These are phyloP conservation scores for Dactylellina parvicollis DNA, from an alignment of 2,329 filamentous ascomycete species.

Conservation along the genomic window DNA sequence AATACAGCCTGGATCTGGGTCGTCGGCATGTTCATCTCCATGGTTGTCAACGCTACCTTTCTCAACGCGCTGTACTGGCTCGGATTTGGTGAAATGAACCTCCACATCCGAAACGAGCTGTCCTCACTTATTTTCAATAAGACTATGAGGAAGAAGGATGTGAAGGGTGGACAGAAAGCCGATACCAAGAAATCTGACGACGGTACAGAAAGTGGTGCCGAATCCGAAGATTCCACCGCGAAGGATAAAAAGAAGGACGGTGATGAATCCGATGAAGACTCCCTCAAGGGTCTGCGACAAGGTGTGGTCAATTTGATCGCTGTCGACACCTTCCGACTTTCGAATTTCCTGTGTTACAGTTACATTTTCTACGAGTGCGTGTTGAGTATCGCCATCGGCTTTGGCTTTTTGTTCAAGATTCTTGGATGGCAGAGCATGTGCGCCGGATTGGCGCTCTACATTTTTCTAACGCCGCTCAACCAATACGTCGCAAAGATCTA, in stretches of 20 bases:
- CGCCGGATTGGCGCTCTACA: conserved; percentile 72
- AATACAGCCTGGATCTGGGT: conserved; percentile 74
- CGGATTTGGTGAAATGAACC: conserved; percentile 54
- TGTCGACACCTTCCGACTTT: conserved; percentile 76
- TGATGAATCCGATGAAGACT: conserved; percentile 65
- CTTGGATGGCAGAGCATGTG: conserved; percentile 77
- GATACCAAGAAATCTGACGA: conserved; percentile 60
- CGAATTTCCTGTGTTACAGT: conserved; percentile 74
- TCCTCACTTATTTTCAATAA: conserved; percentile 80
- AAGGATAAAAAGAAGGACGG: conserved; percentile 60
- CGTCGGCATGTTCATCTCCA: conserved; percentile 70
- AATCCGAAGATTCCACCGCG: conserved; percentile 53
- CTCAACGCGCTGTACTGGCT: conserved; percentile 38
- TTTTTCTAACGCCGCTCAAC: conserved; percentile 74
- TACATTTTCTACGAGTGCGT: conserved; percentile 72
- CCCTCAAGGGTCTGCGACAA: conserved; percentile 71
- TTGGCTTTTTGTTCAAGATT: conserved; percentile 73
- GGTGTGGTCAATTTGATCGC: conserved; percentile 80
- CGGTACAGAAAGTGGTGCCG: conserved; percentile 56
- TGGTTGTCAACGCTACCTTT: conserved; percentile 63
- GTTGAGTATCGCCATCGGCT: conserved; percentile 73
- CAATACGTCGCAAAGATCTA: conserved; percentile 74
- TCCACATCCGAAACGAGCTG: conserved; percentile 74
- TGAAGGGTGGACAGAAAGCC: conserved; percentile 70
- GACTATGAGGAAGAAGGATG: conserved; percentile 78